Base-by-base conservation (phyloP, 2,329 filamentous ascomycete species). In the Orbilia brochopaga region DNA sequence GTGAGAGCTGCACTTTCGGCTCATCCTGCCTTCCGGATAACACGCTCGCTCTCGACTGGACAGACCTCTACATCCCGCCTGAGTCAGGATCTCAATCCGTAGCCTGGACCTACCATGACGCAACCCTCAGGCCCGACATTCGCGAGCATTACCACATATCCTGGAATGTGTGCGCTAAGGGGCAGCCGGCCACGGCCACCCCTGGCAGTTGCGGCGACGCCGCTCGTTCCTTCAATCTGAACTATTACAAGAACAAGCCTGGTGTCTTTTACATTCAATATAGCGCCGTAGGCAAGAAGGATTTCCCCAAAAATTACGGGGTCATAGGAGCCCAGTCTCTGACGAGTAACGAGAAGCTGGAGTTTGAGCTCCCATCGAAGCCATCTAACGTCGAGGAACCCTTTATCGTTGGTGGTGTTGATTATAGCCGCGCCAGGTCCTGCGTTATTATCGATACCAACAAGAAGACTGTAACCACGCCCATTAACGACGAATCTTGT, bases 121-220 rank as follows among this genome's bases (percentile, higher is more conserved):
- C 53, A 8, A 19, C 23, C 19, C 53, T 57, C 27, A 21, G 11
- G n/a, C 21, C 35, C 7, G 21, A 44, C 4, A 44, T 57, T 24
- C 53, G 35, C 35, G 32, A 35, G 19, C 53, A 57, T 44, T 57
- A 57, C 53, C 53, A 57, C 21, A 24, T 57, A 19, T 44, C 1
- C 15, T 57, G 53, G 53, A 23, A 17, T n/a, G 32, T 57, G n/a
- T 57, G 53, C 53, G 17, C 21, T 44, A 44, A 57, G 53, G 19
- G 13, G 21, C 15, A 15, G 35, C 3, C 4, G n/a, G 27, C 27
- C 4, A 32, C 23, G 10, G 42, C 5, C n/a, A 2, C 32, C 32
- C 37, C 52, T 17, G 32, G 35, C 35, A 24, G 27, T 32, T 32
- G 27, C 27, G 11, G 10, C 53, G 13, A 3, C 19, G 53, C 35